Conservation (phyloP, 805 yeast species). For the Sugiyamaella smithiae region DNA sequence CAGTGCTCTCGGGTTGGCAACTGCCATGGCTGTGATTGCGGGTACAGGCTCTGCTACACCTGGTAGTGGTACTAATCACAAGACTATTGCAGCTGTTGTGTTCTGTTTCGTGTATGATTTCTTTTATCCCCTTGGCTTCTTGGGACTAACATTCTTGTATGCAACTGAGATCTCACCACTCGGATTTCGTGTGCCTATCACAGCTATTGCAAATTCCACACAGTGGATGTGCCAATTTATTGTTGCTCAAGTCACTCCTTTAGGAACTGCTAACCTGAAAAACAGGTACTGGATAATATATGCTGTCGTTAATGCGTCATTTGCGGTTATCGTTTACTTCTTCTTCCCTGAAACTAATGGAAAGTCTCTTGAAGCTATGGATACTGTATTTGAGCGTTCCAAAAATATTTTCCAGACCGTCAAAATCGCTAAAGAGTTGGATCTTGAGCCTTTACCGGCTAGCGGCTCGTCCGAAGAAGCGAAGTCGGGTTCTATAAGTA, state of each 20-base stretch:
- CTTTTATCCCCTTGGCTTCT: constrained; percentile 23
- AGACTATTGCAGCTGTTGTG: constrained; percentile 26
- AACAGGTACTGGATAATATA: constrained; percentile 72
- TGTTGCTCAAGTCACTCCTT: constrained; percentile 67
- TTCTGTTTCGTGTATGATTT: constrained; percentile 23
- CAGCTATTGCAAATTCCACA: constrained; percentile 60
- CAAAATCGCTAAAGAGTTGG: not conserved
- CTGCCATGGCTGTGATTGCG: not conserved
- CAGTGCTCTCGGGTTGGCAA: constrained; percentile 49
- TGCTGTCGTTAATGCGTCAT: constrained; percentile 57
- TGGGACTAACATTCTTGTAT: constrained; percentile 27
- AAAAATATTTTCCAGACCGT: constrained; percentile 11
- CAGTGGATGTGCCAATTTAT: constrained; percentile 66
- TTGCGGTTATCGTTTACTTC: constrained; percentile 61
- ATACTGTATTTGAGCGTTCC: constrained; percentile 42
- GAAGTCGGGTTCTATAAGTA: not conserved
- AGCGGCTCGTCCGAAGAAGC: not conserved
- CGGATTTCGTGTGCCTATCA: constrained; percentile 36
- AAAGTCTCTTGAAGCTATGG: constrained; percentile 71
- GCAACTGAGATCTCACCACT: constrained; percentile 28
- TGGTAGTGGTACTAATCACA: constrained; percentile 9
- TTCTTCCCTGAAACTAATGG: constrained; percentile 79
- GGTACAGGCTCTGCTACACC: not conserved
- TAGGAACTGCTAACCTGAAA: constrained; percentile 41
- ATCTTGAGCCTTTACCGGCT: not conserved